phyloP scores from a whole-genome alignment of 2,329 filamentous ascomycete species.

The Ophiostoma sp. region DNA sequence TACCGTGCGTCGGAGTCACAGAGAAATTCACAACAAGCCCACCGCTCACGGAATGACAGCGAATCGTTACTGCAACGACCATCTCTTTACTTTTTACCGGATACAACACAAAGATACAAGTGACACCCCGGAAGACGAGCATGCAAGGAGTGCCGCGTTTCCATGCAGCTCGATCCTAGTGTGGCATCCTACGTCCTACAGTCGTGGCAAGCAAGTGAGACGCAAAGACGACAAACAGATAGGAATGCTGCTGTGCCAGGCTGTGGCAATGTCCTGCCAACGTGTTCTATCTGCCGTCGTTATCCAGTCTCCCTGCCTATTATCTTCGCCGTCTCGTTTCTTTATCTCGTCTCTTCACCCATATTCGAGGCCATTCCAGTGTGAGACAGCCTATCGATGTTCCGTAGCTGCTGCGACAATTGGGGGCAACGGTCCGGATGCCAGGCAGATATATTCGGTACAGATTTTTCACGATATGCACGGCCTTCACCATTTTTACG shows the following conservation, averaged over 20 bases:
- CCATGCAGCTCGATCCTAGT: background rate
- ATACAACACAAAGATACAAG: background rate
- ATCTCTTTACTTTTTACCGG: slow-evolving; percentile 7
- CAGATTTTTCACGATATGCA: no score
- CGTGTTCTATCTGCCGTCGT: background rate
- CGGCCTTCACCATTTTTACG: no score
- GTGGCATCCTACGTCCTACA: background rate
- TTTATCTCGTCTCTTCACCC: background rate
- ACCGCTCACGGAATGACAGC: slow-evolving; percentile 6
- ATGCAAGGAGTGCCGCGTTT: background rate
- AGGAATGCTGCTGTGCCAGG: background rate
- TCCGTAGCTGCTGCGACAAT: background rate
- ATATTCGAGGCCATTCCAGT: background rate
- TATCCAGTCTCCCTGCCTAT: background rate
- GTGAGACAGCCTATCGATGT: background rate
- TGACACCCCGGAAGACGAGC: background rate
- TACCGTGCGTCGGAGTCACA: background rate
- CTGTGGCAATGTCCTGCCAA: slow-evolving; percentile 6
- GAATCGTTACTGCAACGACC: slow-evolving; percentile 10
- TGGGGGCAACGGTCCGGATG: background rate
- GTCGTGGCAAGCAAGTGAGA: background rate
- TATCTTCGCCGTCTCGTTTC: background rate
- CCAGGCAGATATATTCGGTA: no score
- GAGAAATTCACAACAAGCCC: background rate
- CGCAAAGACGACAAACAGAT: background rate